A percentile compares a stretch with the other conserved stretches of the same genome.
phyloP scores from a whole-genome alignment of 2,329 filamentous ascomycete genomes.

The Ophiostoma novo-ulmi region DNA sequence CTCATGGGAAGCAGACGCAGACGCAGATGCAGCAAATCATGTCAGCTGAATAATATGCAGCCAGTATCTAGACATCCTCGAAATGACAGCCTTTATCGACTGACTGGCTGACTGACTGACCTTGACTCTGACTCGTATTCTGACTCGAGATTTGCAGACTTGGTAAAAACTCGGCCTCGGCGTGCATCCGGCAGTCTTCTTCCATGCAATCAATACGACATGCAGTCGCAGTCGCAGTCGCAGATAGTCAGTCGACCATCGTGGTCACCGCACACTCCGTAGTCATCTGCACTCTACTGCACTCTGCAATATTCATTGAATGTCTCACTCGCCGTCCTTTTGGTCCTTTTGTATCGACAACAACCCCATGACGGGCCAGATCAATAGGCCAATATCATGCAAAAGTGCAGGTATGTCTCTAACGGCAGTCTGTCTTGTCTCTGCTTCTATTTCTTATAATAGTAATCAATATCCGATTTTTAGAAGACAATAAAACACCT shows the following conservation, averaged over 20 bases:
- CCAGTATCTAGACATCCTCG: conserved; percentile 2
- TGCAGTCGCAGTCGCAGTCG: too few relatives aligned
- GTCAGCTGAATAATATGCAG: conserved; percentile 10
- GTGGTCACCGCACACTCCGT: too few relatives aligned
- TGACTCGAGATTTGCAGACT: background rate
- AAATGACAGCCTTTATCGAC: background rate
- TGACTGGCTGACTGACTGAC: background rate
- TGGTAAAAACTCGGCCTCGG: background rate
- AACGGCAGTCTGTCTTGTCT: background rate
- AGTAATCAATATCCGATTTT: background rate
- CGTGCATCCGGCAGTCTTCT: background rate
- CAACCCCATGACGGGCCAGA: background rate
- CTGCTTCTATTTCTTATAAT: background rate
- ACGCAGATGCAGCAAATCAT: conserved; percentile 6
- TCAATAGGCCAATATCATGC: conserved; percentile 6
- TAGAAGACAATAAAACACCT: too few relatives aligned
- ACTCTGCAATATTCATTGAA: background rate
- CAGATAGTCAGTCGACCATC: too few relatives aligned
- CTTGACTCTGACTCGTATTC: too few relatives aligned
- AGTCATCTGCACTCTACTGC: background rate
- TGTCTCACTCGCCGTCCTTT: background rate
- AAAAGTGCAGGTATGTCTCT: conserved; percentile 9
- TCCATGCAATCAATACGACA: background rate
- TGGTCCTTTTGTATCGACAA: conserved; percentile 2
- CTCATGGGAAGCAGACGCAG: background rate